A percentile compares a stretch with the other conserved stretches of the same genome.
These are phyloP conservation scores for Eragrostis curvula DNA, from an alignment of 176 grass and related monocot genomes.

Conservation along the genomic window DNA sequence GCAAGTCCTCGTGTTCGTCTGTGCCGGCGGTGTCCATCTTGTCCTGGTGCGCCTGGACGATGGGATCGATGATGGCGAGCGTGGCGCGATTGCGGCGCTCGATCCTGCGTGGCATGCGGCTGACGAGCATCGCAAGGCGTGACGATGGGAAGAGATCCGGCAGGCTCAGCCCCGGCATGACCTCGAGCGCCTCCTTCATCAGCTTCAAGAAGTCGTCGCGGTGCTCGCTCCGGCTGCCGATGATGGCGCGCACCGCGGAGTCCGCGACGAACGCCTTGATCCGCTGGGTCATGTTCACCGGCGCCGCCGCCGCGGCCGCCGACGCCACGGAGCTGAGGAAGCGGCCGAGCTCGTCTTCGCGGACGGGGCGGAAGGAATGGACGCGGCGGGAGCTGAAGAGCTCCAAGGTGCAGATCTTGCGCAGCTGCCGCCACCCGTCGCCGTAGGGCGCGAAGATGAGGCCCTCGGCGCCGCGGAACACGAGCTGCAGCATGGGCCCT, in stretches of 20 bases:
- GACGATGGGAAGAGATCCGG: slow-evolving; percentile 56
- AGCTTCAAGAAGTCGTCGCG: slow-evolving; percentile 12
- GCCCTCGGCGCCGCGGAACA: neutral
- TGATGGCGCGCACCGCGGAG: slow-evolving; percentile 29
- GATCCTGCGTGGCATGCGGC: neutral
- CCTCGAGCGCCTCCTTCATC: neutral
- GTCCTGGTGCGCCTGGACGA: slow-evolving; percentile 15
- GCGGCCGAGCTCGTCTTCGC: slow-evolving; percentile 21
- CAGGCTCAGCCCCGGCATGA: slow-evolving; percentile 36
- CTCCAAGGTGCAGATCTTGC: slow-evolving; percentile 25
- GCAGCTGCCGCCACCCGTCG: slow-evolving; percentile 24
- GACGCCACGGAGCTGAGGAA: neutral
- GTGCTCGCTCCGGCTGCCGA: slow-evolving; percentile 18
- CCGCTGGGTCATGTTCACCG: neutral
- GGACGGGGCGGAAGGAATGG: slow-evolving; percentile 25
- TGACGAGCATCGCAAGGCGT: slow-evolving; percentile 8
- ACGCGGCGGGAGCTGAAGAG: slow-evolving; percentile 38
- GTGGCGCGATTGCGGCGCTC: slow-evolving; percentile 8
- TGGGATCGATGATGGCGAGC: neutral
- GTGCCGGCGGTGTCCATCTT: neutral
- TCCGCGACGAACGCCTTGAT: neutral
- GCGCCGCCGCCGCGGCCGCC: neutral
- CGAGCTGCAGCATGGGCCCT: slow-evolving; percentile 17
- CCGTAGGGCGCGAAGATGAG: slow-evolving; percentile 37
- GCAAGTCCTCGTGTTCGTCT: slow-evolving; percentile 19